Conservation (phyloP, 1,139 yeast species). For the Nakaseomyces delphensis region DNA sequence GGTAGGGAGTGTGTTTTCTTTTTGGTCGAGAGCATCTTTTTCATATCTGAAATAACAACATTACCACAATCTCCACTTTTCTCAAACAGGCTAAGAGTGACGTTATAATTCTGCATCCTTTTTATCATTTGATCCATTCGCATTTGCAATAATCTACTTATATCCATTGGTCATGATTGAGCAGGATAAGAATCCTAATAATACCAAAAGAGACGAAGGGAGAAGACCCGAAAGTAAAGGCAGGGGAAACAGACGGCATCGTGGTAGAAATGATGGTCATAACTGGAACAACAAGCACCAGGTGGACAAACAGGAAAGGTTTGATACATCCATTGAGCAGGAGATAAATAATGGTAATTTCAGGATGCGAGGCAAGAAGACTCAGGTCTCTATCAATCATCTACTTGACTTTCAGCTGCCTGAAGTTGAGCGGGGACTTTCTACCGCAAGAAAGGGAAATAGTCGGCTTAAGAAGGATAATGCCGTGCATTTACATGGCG, state of each 20-base stretch:
- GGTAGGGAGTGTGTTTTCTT: no score
- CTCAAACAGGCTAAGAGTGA: no score
- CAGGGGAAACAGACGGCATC: not conserved
- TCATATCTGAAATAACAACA: no score
- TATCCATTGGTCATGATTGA: no score
- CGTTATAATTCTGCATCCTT: no score
- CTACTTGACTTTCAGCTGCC: constrained; percentile 55
- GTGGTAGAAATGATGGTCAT: not conserved
- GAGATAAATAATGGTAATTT: constrained; percentile 32
- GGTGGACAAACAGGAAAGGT: constrained; percentile 6
- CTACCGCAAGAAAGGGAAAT: constrained; percentile 16
- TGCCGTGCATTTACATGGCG: constrained; percentile 47
- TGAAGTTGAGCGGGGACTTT: constrained; percentile 36
- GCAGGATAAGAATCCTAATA: no score
- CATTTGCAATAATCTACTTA: no score
- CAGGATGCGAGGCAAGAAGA: constrained; percentile 38
- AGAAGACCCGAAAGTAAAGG: not conserved
- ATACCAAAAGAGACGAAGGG: not conserved
- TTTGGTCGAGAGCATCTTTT: no score
- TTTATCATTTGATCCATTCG: no score
- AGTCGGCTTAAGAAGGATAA: constrained; percentile 21
- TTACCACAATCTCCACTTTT: no score
- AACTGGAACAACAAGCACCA: constrained; percentile 5
- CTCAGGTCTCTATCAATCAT: constrained; percentile 55
- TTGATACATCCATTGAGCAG: constrained; percentile 32